Evolutionary conservation across 352 stramenopile genomes (phyloP), one percentile per base, ranked within the genome.

Genomic region (Pythium insidiosum): DNA sequence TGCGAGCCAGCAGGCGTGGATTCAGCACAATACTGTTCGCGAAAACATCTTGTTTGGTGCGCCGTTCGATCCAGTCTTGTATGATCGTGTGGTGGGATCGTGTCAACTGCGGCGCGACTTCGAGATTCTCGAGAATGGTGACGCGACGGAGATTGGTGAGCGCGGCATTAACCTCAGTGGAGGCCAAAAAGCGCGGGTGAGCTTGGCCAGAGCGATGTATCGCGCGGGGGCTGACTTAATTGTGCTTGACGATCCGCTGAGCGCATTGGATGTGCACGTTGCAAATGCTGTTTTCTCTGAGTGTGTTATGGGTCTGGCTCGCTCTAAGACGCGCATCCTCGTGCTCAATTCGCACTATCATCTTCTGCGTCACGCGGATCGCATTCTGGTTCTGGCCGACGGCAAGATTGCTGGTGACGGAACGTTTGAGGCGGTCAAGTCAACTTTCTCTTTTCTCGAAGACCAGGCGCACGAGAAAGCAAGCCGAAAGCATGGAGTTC

Each of bases 211-310:
- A 6, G 81, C 78, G 19, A 48, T 95, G 16, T 95, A 94, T 28
- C 67, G 85, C 30, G 54, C 54, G 45, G 52, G 72, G 18, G 73
- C 76, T 1, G 90, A 98, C 50, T 58, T 98, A 16, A 75, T 95
- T 48, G 57, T 99, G 21, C 61, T 99, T 11, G 96, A 98, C 52
- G 95, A 98, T 48, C 80, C 88, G 12, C 50, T 99, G 6, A 88
- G 74, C 50, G 95, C 95, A 13, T 82, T 99, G 5, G 95, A 99
- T 50, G 75, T 83, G 18, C 91, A 98, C 56, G 94, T 98, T 10
- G 94, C 84, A 1, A 86, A 93, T 50, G 78, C 94, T 38, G 61
- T 98, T 7, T 98, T 98, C 50, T 50, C 78, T 4, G 52, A 97
- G 20, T 94, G 86, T 38, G 78, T 98, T 16, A 40, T 54, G 13